Percentiles rank a stretch among this genome's conserved stretches.
Conservation (phyloP, 2,329 filamentous ascomycete species). For the Fusarium scirpi region DNA sequence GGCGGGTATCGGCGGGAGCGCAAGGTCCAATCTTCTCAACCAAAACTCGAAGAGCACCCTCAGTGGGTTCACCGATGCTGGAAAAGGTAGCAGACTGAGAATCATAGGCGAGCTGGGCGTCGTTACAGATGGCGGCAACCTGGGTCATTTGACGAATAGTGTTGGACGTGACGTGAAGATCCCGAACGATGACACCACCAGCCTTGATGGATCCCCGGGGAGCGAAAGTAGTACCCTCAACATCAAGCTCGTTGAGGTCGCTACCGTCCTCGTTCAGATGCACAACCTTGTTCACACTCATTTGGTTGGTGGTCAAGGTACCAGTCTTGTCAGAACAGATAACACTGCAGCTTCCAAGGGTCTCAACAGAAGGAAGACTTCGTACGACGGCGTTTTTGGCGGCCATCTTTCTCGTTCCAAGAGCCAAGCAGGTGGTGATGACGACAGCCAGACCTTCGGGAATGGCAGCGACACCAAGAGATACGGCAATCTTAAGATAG, state of each 20-base stretch:
- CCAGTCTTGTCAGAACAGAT: slow-evolving; percentile 99
- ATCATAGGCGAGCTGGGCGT: slow-evolving; percentile 86
- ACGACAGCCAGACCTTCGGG: slow-evolving; percentile 97
- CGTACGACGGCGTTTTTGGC: slow-evolving; percentile 97
- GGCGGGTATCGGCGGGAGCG: slow-evolving; percentile 65
- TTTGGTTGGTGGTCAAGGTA: slow-evolving; percentile 97
- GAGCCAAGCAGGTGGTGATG: slow-evolving; percentile 96
- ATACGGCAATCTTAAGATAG: slow-evolving; percentile 99
- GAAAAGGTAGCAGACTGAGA: slow-evolving; percentile 78
- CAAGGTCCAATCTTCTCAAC: slow-evolving; percentile 95
- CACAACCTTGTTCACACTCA: slow-evolving; percentile 96
- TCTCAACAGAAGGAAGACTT: slow-evolving; percentile 96
- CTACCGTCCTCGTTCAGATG: slow-evolving; percentile 80
- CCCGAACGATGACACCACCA: slow-evolving; percentile 74
- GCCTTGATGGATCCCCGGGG: slow-evolving; percentile 80
- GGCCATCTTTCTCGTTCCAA: slow-evolving; percentile 98
- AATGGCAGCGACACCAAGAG: slow-evolving; percentile 96
- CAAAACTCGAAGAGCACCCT: slow-evolving; percentile 89
- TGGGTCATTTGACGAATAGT: slow-evolving; percentile 84
- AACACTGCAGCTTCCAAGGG: slow-evolving; percentile 97
- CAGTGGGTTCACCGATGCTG: slow-evolving; percentile 93
- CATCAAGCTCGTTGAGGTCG: slow-evolving; percentile 84
- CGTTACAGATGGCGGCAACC: slow-evolving; percentile 86
- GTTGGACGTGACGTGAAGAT: slow-evolving; percentile 76
- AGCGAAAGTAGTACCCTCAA: slow-evolving; percentile 93